Evolutionary conservation across 2,329 filamentous ascomycete species (phyloP).

Genomic region (Cytospora mali): DNA sequence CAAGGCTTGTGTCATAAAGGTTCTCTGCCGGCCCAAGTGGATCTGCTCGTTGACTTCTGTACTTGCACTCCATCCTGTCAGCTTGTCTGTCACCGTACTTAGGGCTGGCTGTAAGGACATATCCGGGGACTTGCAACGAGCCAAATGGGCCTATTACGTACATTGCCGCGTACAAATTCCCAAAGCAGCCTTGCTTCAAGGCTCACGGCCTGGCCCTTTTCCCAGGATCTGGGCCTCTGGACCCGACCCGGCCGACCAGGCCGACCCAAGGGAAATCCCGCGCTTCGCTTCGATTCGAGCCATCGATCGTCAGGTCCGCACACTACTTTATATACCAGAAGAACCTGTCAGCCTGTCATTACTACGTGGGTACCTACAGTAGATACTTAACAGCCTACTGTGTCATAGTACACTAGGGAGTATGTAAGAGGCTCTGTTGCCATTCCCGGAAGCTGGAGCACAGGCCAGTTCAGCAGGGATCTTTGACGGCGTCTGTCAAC

Average conservation of each 20-base stretch:
- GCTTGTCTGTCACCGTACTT: too few relatives aligned
- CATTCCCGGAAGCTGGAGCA: too few relatives aligned
- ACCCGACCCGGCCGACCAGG: too few relatives aligned
- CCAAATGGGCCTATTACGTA: constrained; percentile 24
- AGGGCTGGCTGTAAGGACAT: neutral
- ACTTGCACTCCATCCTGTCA: neutral
- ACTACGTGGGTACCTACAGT: too few relatives aligned
- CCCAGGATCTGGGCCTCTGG: constrained; percentile 3
- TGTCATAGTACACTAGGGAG: too few relatives aligned
- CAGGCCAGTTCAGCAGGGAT: too few relatives aligned
- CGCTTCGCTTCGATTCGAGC: constrained; percentile 19
- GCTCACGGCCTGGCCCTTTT: constrained; percentile 6
- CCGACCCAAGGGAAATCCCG: constrained; percentile 21
- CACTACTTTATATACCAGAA: constrained; percentile 34
- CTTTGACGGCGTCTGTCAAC: too few relatives aligned
- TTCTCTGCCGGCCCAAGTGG: constrained; percentile 10
- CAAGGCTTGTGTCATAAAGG: constrained; percentile 5
- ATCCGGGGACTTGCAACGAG: constrained; percentile 7
- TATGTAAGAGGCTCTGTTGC: too few relatives aligned
- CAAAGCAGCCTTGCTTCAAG: constrained; percentile 13
- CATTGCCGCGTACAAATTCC: constrained; percentile 26
- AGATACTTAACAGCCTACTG: too few relatives aligned
- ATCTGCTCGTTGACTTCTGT: neutral
- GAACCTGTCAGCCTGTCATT: too few relatives aligned
- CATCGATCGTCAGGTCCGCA: constrained; percentile 21